Conservation (phyloP, 495 filamentous ascomycete species). For the Tetracladium marchalianum region DNA sequence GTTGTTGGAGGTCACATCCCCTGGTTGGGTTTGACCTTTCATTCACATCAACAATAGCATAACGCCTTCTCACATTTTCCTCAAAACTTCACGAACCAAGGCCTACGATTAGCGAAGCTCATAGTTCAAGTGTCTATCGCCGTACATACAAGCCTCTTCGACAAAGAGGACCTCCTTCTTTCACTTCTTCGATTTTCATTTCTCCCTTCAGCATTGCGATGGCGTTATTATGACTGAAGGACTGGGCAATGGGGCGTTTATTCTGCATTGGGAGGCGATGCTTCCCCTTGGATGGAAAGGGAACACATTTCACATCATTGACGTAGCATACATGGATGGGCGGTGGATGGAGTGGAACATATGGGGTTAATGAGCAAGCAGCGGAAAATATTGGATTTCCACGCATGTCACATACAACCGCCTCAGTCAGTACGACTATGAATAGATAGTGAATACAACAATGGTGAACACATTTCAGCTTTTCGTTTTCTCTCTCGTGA, state of each 20-base stretch:
- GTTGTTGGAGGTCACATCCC: no score
- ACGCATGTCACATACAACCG: no score
- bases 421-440: no score
- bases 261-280: not conserved
- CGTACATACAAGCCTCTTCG: not conserved
- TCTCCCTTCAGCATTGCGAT: constrained; percentile 1
- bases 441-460: no score
- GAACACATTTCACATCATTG: not conserved
- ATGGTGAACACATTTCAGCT: no score
- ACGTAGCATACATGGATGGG: not conserved
- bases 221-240: not conserved
- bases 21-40: no score
- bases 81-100: not conserved
- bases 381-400: no score
- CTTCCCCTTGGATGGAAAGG: not conserved
- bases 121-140: not conserved
- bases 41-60: no score
- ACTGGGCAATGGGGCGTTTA: not conserved
- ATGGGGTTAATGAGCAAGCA: no score
- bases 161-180: no score
- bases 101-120: not conserved
- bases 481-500: no score
- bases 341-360: not conserved
- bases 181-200: not conserved
- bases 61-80: no score